phyloP scores from a whole-genome alignment of 2,329 filamentous ascomycete species.

The Alternaria infectoria region DNA sequence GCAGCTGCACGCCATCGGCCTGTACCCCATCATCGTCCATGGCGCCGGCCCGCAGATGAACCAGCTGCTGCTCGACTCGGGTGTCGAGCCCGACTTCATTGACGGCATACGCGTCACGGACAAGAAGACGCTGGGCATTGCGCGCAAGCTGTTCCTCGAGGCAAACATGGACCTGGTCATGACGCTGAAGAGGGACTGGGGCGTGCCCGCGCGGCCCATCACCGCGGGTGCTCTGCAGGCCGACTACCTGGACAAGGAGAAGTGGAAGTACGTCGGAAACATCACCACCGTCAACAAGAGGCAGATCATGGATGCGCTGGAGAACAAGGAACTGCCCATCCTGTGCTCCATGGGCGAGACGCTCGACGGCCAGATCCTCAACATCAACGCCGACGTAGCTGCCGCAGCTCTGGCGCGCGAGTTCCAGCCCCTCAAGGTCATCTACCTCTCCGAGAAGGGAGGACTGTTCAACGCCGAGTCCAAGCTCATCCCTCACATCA shows the following conservation, averaged over 20 bases:
- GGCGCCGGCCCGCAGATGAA: conserved; percentile 96
- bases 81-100: conserved; percentile 93
- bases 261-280: conserved; percentile 94
- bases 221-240: conserved; percentile 89
- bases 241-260: conserved; percentile 94
- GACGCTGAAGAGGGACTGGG: conserved; percentile 80
- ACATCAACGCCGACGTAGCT: conserved; percentile 97
- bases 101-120: conserved; percentile 96
- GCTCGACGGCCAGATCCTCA: conserved; percentile 87
- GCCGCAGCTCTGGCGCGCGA: conserved; percentile 89
- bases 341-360: conserved; percentile 97
- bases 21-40: conserved; percentile 95
- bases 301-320: conserved; percentile 89
- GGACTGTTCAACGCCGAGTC: conserved; percentile 92
- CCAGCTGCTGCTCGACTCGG: conserved; percentile 84
- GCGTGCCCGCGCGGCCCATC: conserved; percentile 86
- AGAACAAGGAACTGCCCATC: conserved; percentile 85
- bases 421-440: conserved; percentile 93
- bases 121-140: conserved; percentile 89
- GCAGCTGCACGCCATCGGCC: conserved; percentile 91
- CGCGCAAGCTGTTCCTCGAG: conserved; percentile 89
- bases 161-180: conserved; percentile 94
- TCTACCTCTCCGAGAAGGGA: conserved; percentile 98
- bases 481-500: conserved; percentile 97
- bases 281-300: conserved; percentile 90